These are phyloP conservation scores for Trichocladium antarcticum DNA, from an alignment of 495 filamentous ascomycete species.

Conservation along the genomic window DNA sequence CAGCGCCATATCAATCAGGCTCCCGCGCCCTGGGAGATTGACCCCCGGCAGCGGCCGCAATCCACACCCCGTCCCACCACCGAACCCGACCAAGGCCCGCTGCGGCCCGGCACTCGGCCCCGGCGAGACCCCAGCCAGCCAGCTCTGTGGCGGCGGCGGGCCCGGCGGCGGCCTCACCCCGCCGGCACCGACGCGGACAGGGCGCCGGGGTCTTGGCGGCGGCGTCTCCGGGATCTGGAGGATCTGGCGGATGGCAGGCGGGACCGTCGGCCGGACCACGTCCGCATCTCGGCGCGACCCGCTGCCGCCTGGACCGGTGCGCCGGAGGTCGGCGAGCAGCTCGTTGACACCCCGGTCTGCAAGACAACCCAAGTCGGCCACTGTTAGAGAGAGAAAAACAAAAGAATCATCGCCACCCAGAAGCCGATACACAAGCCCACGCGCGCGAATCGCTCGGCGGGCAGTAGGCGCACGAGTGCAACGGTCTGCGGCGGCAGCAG, in stretches of 20 bases:
- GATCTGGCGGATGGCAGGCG: slow-evolving; percentile 44
- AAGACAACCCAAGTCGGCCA: slow-evolving; percentile 3
- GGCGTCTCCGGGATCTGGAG: slow-evolving; percentile 61
- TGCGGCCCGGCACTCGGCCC: not conserved
- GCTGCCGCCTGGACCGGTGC: slow-evolving; percentile 19
- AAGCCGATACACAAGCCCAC: not conserved
- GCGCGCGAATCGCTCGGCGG: not conserved
- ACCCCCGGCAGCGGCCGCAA: slow-evolving; percentile 27
- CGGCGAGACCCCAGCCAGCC: slow-evolving; percentile 34
- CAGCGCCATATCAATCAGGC: slow-evolving; percentile 48
- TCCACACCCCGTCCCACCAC: not conserved
- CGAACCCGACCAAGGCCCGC: not conserved
- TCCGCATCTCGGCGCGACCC: slow-evolving; percentile 5
- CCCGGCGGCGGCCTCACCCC: slow-evolving; percentile 48
- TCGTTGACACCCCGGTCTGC: slow-evolving; percentile 38
- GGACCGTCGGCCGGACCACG: slow-evolving; percentile 32
- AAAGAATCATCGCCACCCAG: too few relatives aligned
- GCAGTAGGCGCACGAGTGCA: not conserved
- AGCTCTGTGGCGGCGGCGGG: slow-evolving; percentile 61
- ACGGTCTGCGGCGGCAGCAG: not conserved
- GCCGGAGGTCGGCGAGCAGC: slow-evolving; percentile 39
- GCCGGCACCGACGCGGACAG: slow-evolving; percentile 31
- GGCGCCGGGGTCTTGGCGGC: slow-evolving; percentile 51
- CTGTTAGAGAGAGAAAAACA: not conserved
- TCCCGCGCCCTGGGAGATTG: slow-evolving; percentile 32